A percentile compares a stretch with the other conserved stretches of the same genome.
These are phyloP conservation scores for Daldinia decipiens DNA, from an alignment of 495 filamentous ascomycete genomes.

Conservation along the genomic window DNA sequence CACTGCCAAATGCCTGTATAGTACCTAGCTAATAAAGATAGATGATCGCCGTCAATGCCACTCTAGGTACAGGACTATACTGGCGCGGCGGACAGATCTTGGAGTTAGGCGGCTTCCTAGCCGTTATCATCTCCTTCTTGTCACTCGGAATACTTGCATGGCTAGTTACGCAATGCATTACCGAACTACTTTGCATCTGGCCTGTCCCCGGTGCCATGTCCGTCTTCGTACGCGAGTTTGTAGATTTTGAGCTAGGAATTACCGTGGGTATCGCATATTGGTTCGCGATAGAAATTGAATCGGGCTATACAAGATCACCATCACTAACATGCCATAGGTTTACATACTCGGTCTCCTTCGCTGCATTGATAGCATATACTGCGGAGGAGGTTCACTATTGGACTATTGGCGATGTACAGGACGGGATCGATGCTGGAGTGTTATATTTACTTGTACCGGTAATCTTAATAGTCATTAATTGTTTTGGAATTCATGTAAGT, in stretches of 20 bases:
- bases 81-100: constrained; percentile 57
- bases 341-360: constrained; percentile 56
- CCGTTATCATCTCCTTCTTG: constrained; percentile 56
- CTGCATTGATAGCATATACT: constrained; percentile 53
- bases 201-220: constrained; percentile 60
- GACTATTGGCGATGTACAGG: constrained; percentile 1
- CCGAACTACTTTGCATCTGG: constrained; percentile 61
- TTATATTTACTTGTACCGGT: constrained; percentile 39
- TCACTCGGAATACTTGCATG: constrained; percentile 54
- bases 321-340: constrained; percentile 50
- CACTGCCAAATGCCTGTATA: background rate
- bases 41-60: constrained; percentile 58
- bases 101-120: constrained; percentile 54
- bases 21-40: constrained; percentile 14
- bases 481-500: constrained; percentile 38
- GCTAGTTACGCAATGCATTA: constrained; percentile 61
- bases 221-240: constrained; percentile 60
- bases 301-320: constrained; percentile 1
- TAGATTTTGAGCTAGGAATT: constrained; percentile 60
- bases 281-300: constrained; percentile 40
- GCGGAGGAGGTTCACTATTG: constrained; percentile 54
- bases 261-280: constrained; percentile 61
- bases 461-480: constrained; percentile 31
- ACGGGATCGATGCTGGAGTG: constrained; percentile 30
- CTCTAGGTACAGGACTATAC: constrained; percentile 62